phyloP scores from a whole-genome alignment of 2,329 filamentous ascomycete genomes.

The Pseudogymnoascus sp. region DNA sequence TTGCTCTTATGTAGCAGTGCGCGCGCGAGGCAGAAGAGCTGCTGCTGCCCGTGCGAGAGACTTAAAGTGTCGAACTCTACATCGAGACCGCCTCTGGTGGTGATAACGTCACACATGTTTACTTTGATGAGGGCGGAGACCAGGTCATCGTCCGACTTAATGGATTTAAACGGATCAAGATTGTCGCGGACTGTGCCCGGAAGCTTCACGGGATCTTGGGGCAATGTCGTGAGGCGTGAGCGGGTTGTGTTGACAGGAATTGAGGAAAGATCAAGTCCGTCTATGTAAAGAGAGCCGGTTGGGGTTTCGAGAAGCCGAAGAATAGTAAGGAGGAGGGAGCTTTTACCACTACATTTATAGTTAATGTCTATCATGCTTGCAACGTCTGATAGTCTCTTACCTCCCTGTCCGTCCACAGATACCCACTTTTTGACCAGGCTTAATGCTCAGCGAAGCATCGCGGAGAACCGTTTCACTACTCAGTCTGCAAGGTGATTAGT shows the following conservation, averaged over 20 bases:
- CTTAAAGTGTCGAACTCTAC: not conserved
- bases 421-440: constrained; percentile 26
- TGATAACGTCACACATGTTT: constrained; percentile 30
- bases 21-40: constrained; percentile 80
- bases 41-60: constrained; percentile 57
- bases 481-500: not conserved
- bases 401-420: constrained; percentile 30
- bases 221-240: constrained; percentile 26
- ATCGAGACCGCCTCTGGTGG: constrained; percentile 9
- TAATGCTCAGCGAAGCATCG: constrained; percentile 15
- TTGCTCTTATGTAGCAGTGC: constrained; percentile 66
- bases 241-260: constrained; percentile 36
- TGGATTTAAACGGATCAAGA: constrained; percentile 33
- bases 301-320: constrained; percentile 33
- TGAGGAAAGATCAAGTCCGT: constrained; percentile 35
- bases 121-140: constrained; percentile 35
- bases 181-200: constrained; percentile 38
- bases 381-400: not conserved
- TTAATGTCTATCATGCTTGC: not conserved
- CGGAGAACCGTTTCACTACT: not conserved
- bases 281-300: constrained; percentile 36
- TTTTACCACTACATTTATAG: constrained; percentile 27
- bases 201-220: constrained; percentile 40
- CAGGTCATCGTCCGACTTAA: constrained; percentile 32
- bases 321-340: constrained; percentile 31